These are phyloP conservation scores for Gautieria morchelliformis DNA, from an alignment of 768 basidiomycete species.

Conservation along the genomic window DNA sequence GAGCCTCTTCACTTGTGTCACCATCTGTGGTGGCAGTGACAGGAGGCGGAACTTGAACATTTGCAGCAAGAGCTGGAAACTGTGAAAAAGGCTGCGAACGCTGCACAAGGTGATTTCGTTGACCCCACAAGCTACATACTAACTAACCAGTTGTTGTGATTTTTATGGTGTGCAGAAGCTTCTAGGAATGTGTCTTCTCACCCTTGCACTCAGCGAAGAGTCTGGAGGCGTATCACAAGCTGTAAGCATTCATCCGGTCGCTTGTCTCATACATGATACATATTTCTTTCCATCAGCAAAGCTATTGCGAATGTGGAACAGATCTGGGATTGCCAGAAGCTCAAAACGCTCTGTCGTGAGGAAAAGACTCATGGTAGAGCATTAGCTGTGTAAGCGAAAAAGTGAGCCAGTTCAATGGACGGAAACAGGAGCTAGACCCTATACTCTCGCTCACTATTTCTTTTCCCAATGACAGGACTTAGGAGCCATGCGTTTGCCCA, in stretches of 20 bases:
- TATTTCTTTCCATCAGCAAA: constrained; percentile 45
- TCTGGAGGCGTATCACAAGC: constrained; percentile 75
- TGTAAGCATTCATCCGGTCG: constrained; percentile 37
- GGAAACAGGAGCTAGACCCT: constrained; percentile 37
- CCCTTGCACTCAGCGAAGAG: constrained; percentile 75
- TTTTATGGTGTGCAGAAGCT: constrained; percentile 39
- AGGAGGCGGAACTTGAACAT: constrained; percentile 41
- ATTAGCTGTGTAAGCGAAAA: constrained; percentile 56
- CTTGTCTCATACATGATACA: not conserved
- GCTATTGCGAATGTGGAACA: constrained; percentile 69
- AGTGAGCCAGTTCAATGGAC: constrained; percentile 53
- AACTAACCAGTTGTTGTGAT: not conserved
- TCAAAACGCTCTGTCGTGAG: constrained; percentile 74
- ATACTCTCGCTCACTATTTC: no score
- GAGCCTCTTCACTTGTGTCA: no score
- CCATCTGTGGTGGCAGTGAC: no score
- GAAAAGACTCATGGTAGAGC: constrained; percentile 65
- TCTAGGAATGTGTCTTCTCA: constrained; percentile 66
- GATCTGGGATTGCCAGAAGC: constrained; percentile 76
- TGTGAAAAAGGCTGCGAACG: constrained; percentile 61
- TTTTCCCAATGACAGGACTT: no score
- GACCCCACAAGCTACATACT: not conserved
- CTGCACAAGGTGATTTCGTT: constrained; percentile 54
- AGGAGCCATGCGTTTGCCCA: no score
- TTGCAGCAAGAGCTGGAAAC: constrained; percentile 57